Base-by-base conservation (phyloP, 129 eudicot genomes). In the Centella asiatica region DNA sequence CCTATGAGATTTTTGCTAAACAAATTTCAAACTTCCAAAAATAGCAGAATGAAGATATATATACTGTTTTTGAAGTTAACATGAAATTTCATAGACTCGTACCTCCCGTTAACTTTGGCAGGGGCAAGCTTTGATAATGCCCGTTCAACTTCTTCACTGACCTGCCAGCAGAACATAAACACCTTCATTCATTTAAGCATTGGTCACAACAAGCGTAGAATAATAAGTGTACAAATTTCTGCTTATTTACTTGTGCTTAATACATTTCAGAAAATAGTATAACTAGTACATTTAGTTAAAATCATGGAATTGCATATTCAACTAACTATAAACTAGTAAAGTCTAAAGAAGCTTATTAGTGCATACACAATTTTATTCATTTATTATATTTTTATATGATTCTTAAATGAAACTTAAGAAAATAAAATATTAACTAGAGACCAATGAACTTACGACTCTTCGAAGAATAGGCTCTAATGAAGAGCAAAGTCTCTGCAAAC, bases 81-180 rank as follows among this genome's bases (percentile, higher is more conserved):
- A 28, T 13, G 34, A 69, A 50, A 44, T 8, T 29, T 14, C 1
- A 23, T 3, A 34, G 23, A 58, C 18, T n/a, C 65, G 1, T 78
- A 88, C 99, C 93, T 88, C 55, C 89, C 96, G 70, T 44, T 75
- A 72, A 85, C 72, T 80, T 78, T 80, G 26, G 89, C 76, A 42
- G 96, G 92, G 45, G 81, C 95, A 61, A 93, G 63, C 76, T 83
- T 93, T 50, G 95, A 81, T 72, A 93, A 74, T 75, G 99, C 99
- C 39, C 99, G 96, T 66, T 93, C 99, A 31, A 93, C 96, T 76
- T 93, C 99, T 85, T 93, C 99, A 67, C 99, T 93, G 57, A 93
- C 99, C 99, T 93, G 71, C 67, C 47, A 45, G 56, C 37, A 66
- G 59, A 74, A 65, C 57, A 26, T 34, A 46, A 26, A 49, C n/a